Evolutionary conservation across 2,329 filamentous ascomycete genomes (phyloP), one percentile per base, ranked within the genome.

Genomic region (Phyllosticta citriasiana): DNA sequence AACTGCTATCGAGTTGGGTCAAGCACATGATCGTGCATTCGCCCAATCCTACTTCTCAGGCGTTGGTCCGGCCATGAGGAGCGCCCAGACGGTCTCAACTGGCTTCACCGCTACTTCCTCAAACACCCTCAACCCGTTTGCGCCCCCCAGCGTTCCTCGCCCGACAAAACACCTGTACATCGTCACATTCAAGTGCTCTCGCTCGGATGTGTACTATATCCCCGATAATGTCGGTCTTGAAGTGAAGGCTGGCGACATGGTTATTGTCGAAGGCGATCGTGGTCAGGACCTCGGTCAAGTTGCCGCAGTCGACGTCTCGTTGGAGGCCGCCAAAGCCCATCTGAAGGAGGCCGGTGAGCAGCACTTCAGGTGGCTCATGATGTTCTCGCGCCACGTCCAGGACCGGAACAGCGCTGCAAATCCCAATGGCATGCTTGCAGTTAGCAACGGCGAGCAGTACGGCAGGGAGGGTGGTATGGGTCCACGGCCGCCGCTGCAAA

Each of bases 311-410:
- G 92, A 95, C 67, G 86, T 97, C 50, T 89, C 91, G 64, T 91
- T 91, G 82, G 87, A 91, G 66, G 84, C 88, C 57, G 94, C 94
- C 8, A 92, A 94, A 69, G 88, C 94, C 55, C 78, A 91, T 66
- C 96, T 97, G 73, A 90, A 95, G 67, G 87, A 94, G 67, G 95
- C 93, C 66, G 89, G 89, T 2, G 91, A 97, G 72, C 91, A 97
- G 72, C 94, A 99, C 73, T 97, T 96, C 77, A 92, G 91, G 70
- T 97, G 93, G 90, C 82, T 99, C 59, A 96, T 97, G 88, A 94
- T 97, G 89, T 99, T 97, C 74, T 96, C 91, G 1, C 87, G 91
- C 6, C 60, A 63, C 14, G 56, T 63, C 30, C 59, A 64, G 54
- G 35, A 30, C 50, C 50, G 58, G 26, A 47, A 56, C 51, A 60